phyloP scores from a whole-genome alignment of 1,284 basidiomycete species.

The Cutaneotrichosporon curvatum region DNA sequence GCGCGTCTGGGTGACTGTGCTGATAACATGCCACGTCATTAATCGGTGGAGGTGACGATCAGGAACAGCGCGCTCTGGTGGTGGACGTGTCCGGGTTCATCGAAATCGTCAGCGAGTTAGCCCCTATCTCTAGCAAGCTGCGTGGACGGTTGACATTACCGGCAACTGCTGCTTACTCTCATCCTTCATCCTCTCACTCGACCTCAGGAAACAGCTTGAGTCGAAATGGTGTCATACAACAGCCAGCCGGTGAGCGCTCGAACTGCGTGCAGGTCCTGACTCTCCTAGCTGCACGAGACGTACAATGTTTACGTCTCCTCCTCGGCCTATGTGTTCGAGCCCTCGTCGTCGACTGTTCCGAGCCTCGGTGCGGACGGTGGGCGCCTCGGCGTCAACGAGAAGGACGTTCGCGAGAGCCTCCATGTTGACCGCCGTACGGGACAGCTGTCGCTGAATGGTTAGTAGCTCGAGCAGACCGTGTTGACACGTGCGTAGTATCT shows the following conservation, averaged over 20 bases:
- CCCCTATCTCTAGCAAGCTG: too few species aligned
- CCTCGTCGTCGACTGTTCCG: conserved; percentile 25
- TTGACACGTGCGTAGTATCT: conserved; percentile 20
- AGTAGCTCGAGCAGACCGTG: conserved; percentile 9
- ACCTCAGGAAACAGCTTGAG: too few species aligned
- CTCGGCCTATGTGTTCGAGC: conserved; percentile 45
- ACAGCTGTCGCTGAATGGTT: conserved; percentile 44
- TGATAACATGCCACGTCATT: not conserved
- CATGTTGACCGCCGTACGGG: conserved; percentile 45
- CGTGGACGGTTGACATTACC: not conserved
- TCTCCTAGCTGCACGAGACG: conserved; percentile 41
- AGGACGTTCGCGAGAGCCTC: conserved; percentile 44
- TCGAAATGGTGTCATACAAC: conserved; percentile 20
- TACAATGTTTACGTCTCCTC: conserved; percentile 46
- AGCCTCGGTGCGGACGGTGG: not conserved
- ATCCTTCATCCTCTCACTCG: not conserved
- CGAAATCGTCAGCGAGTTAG: too few species aligned
- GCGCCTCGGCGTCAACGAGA: conserved; percentile 30
- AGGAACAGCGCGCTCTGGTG: too few species aligned
- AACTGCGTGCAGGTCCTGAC: conserved; percentile 7
- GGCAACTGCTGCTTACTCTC: not conserved
- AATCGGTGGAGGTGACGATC: too few species aligned
- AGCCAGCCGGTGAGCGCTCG: conserved; percentile 21
- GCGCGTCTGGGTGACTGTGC: too few species aligned
- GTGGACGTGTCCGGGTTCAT: too few species aligned